Evolutionary conservation across 257 asterid genomes (phyloP), one percentile per base, ranked within the genome.

Genomic region (Apocynum venetum): DNA sequence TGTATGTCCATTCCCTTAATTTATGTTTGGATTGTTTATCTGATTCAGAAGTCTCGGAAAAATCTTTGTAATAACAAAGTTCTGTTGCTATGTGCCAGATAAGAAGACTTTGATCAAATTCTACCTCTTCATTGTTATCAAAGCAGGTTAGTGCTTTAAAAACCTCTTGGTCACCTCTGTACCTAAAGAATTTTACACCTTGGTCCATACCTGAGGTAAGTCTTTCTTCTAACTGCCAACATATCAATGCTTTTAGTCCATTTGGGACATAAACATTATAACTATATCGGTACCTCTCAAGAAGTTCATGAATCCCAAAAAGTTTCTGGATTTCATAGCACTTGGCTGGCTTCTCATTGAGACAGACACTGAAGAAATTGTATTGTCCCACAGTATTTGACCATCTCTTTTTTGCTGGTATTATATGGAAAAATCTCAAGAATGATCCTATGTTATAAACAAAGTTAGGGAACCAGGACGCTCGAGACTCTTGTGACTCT

Each of bases 31-130:
- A 57, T 57, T 0, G 36, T 57, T 57, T 57, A 20, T 20, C 64
- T 20, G 20, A 6, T 11, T 57, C 8, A 9, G 36, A 57, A 19
- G 4, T 57, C 3, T 20, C 64, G 4, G 64, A 35, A 8, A 20
- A 57, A 57, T 19, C 64, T 19, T 20, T 20, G 19, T 38, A 51
- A 41, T 71, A 78, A 76, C 88, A 84, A 12, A 84, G 64, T 40
- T 81, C 76, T 8, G 88, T 84, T 17, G 88, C 84, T 20, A 84
- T 25, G 74, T 82, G 85, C 85, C 80, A 84, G 14, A 81, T 51
- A 52, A 84, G 82, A 43, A 84, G 12, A 14, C 85, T 81, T 15
- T 81, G 85, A 60, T 78, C 85, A 38, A 84, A 84, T 76, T 81
- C 85, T 3, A 79, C 52, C 20, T 73, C 64, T 35, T 19, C 36